Base-by-base conservation (phyloP, 352 stramenopile genomes). In the Phytophthora constricta region DNA sequence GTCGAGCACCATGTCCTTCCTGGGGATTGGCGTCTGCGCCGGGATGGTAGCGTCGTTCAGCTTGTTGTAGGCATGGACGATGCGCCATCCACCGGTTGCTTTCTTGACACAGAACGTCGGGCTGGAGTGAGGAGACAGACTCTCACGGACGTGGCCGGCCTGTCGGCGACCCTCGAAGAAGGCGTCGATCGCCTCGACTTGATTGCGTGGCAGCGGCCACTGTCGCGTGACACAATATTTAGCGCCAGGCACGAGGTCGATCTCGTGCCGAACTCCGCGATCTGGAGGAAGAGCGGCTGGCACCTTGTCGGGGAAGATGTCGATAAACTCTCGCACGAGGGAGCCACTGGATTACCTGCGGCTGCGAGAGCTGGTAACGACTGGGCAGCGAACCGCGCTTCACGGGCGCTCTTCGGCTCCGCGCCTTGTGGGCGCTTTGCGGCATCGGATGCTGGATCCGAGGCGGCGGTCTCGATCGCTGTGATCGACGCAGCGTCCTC, bases 21-120 rank as follows among this genome's bases (percentile, higher is more conserved):
- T 22, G 0, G 68, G 64, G 13, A 80, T 78, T 45, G 59, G 74
- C 23, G 57, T 80, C 27, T 78, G 67, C 16, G 70, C 58, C 0
- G 63, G 58, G 4, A 80, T 62, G 0, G 64, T 80, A 0, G 42
- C 62, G 2, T 47, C 48, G 39, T 83, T 83, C 1, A 79, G 52
- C 41, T 73, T 80, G 52, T 79, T 79, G 49, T 64, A 77, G 1
- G 61, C 65, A 34, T 80, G 72, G n/a, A 83, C 62, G 37, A 80
- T 76, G 3, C 56, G 41, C 59, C 71, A 80, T 0, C 27, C 31
- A 0, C 59, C 51, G 1, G 26, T 77, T 1, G 70, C 50, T 16
- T 58, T 27, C 50, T 52, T 52, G 11, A 52, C 46, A 16, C 46
- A 28, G 46, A 52, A 52, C 17, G 53, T 60, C 8, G 53, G 53